A percentile compares a stretch with the other conserved stretches of the same genome.
Evolutionary conservation across 2,329 filamentous ascomycete genomes (phyloP).

Genomic region (Gaeumannomyces sp.): DNA sequence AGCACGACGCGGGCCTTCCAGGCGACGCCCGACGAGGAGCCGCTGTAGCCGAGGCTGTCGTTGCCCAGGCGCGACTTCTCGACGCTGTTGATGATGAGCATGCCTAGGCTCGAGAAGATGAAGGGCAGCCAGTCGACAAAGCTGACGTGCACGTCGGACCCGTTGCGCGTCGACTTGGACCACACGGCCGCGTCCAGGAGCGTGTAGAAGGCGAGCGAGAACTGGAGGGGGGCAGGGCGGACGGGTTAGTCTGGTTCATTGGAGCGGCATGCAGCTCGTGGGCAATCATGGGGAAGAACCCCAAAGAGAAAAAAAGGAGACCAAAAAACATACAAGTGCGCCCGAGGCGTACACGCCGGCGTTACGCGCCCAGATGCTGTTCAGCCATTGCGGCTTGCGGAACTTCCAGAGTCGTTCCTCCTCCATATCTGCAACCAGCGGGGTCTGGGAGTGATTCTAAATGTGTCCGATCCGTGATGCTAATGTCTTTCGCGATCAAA

Average conservation of each 20-base stretch:
- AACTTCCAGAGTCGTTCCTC: slow-evolving; percentile 65
- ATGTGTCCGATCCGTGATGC: not conserved
- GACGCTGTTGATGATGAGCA: slow-evolving; percentile 66
- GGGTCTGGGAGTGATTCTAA: not conserved
- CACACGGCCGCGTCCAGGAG: slow-evolving; percentile 63
- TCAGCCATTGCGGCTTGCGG: slow-evolving; percentile 59
- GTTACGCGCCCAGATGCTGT: slow-evolving; percentile 57
- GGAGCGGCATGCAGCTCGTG: too few relatives aligned
- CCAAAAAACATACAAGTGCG: slow-evolving; percentile 46
- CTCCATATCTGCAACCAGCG: not conserved
- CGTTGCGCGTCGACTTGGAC: slow-evolving; percentile 56
- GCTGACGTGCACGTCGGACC: slow-evolving; percentile 54
- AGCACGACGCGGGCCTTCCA: slow-evolving; percentile 65
- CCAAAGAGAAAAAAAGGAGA: too few relatives aligned
- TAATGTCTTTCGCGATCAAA: not conserved
- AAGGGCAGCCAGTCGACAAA: slow-evolving; percentile 67
- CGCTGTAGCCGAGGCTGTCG: slow-evolving; percentile 50
- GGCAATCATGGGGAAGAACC: too few relatives aligned
- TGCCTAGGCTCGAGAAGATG: slow-evolving; percentile 60
- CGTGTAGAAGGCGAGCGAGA: slow-evolving; percentile 62
- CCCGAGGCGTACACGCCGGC: slow-evolving; percentile 57
- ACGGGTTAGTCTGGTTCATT: too few relatives aligned
- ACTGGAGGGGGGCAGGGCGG: slow-evolving; percentile 32
- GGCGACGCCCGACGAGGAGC: slow-evolving; percentile 46
- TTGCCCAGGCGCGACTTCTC: slow-evolving; percentile 60